A percentile compares a stretch with the other conserved stretches of the same genome.
Conservation (phyloP, 2,329 filamentous ascomycete species). For the Cercospora janseana region DNA sequence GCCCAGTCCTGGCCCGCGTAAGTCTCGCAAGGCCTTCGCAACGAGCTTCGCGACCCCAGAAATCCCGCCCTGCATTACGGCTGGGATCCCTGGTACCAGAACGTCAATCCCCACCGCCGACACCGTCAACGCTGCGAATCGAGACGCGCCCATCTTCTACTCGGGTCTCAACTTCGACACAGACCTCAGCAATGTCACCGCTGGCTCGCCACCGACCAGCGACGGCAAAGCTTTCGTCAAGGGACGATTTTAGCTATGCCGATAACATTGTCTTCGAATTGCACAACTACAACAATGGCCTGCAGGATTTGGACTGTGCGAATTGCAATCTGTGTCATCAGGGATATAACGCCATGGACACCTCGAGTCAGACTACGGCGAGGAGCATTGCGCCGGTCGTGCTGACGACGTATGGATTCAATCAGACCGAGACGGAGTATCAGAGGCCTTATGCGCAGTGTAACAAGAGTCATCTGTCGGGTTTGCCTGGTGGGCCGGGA, state of each 20-base stretch:
- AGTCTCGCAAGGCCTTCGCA: conserved; percentile 47
- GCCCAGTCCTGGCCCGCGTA: conserved; percentile 47
- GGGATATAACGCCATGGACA: conserved; percentile 55
- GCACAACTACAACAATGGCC: conserved; percentile 57
- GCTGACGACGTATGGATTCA: conserved; percentile 57
- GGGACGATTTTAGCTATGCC: conserved; percentile 50
- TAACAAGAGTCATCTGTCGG: conserved; percentile 50
- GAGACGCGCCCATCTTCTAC: conserved; percentile 56
- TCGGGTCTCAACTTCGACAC: conserved; percentile 60
- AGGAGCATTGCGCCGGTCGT: conserved; percentile 46
- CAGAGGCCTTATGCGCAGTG: conserved; percentile 54
- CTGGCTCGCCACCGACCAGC: conserved; percentile 41
- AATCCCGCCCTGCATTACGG: conserved; percentile 46
- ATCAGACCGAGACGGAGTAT: conserved; percentile 50
- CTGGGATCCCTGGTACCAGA: conserved; percentile 58
- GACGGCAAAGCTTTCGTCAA: conserved; percentile 51
- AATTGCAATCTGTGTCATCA: conserved; percentile 49
- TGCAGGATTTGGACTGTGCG: conserved; percentile 45
- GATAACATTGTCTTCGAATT: conserved; percentile 61
- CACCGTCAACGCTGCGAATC: conserved; percentile 53
- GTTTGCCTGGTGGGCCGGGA: conserved; percentile 49
- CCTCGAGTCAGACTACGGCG: conserved; percentile 21
- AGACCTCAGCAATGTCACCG: conserved; percentile 46
- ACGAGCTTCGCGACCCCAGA: conserved; percentile 51
- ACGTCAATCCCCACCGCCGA: conserved; percentile 50